These are phyloP conservation scores for Davidsoniella virescens DNA, from an alignment of 2,329 filamentous ascomycete genomes.

Conservation along the genomic window DNA sequence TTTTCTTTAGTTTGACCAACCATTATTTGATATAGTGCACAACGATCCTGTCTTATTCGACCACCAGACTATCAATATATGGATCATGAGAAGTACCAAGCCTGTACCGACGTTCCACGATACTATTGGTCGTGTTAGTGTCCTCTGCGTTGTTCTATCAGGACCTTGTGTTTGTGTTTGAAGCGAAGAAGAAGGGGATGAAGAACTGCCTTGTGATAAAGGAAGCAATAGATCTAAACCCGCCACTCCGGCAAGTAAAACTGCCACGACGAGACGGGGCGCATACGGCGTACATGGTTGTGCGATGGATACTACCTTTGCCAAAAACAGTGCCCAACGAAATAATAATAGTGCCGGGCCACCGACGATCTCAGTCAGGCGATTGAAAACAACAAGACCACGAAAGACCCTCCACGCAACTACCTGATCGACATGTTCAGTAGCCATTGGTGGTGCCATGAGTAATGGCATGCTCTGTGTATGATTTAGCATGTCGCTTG, in stretches of 20 bases:
- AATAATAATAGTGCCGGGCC: constrained; percentile 18
- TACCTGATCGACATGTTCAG: background rate
- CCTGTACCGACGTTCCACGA: background rate
- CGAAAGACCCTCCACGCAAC: background rate
- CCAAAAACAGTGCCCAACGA: constrained; percentile 46
- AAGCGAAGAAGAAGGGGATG: too few relatives aligned
- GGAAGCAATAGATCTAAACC: constrained; percentile 44
- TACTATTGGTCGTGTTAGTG: background rate
- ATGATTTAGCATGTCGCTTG: background rate
- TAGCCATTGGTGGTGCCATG: constrained; percentile 8
- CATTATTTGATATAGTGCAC: background rate
- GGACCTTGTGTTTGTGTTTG: too few relatives aligned
- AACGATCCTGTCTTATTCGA: background rate
- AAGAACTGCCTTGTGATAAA: background rate
- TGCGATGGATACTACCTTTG: constrained; percentile 50
- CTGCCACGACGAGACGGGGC: constrained; percentile 45
- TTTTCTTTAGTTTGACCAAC: too few relatives aligned
- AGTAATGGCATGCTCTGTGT: constrained; percentile 12
- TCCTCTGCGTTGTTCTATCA: too few relatives aligned
- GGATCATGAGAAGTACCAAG: background rate
- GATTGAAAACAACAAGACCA: background rate
- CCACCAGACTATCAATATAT: constrained; percentile 4
- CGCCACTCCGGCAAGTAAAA: constrained; percentile 53
- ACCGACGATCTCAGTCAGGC: background rate
- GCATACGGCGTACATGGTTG: constrained; percentile 58